Base-by-base conservation (phyloP, 2,329 filamentous ascomycete genomes). In the Rosellinia necatrix region DNA sequence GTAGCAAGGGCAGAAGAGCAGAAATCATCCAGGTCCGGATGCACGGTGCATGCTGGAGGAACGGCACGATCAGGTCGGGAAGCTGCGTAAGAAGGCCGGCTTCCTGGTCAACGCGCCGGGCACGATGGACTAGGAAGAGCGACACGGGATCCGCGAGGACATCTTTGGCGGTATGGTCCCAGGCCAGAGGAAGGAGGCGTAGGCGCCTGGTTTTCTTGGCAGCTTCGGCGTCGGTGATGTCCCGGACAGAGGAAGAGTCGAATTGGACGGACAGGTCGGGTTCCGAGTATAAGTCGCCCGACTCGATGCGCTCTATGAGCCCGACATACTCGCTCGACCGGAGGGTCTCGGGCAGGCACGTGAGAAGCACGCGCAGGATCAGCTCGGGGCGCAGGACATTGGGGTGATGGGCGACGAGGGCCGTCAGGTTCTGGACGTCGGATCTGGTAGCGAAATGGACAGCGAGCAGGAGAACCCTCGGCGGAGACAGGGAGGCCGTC, bases 391-490 rank as follows among this genome's bases (percentile, higher is more conserved):
- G 78, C 51, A 94, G 76, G 32, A 86, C 78, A 51, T 81, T 75
- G 49, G 74, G 72, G 64, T 89, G 76, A 34, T 78, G 75, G 19
- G 81, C 76, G 49, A 84, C 79, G 59, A 94, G 76, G 49, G 76
- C 77, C 53, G 81, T 79, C 57, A 94, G 75, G 61, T 81, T 79
- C 64, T 79, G 71, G 64, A 92, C 77, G 69, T 92, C 83, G 68
- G 84, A 80, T 65, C 83, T 82, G 59, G 82, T 81, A 50, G 90
- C 85, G 64, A 87, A 81, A 66, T 91, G 84, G 19, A 86, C 86
- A 40, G 90, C 88, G 46, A 93, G 81, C 55, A 94, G 81, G 55
- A 91, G 76, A 62, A 87, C 83, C 70, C 91, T 89, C 53, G 87
- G 80, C 46, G 85, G 78, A 9, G 87, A 86, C 53, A 90, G 76